Base-by-base conservation (phyloP, 768 basidiomycete genomes). In the Hemileccinum impolitum region DNA sequence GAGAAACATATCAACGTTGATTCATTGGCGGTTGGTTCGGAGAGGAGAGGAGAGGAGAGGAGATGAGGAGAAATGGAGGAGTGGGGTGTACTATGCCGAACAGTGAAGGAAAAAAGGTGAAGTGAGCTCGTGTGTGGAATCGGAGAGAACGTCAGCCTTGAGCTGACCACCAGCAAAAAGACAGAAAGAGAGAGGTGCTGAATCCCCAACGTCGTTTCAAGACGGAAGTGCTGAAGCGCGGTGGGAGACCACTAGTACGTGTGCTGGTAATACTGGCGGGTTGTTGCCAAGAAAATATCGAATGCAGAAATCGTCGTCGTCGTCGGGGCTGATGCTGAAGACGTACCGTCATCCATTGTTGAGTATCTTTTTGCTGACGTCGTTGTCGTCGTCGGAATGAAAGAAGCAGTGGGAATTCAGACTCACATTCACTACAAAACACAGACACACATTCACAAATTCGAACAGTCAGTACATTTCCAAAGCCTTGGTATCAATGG, bases 271-370 rank as follows among this genome's bases (percentile, higher is more conserved):
- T 53, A 67, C 61, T 56, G 57, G 65, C 54, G 65, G 55, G 54
- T 45, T 53, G 59, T 64, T 57, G 68, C 65, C 68, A 62, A 71
- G 68, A 72, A 67, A 63, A 70, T 51, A 65, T 59, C 66, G 70
- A 71, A 67, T 63, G 69, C 59, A 74, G 71, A 71, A 70, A 68
- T 75, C 67, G 81, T 73, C 74, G 71, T 68, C 66, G 83, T 73
- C 70, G 82, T 72, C 75, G 84, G 75, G 72, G 82, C 73, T 79
- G 81, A 84, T 84, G 84, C 76, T 85, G 85, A 77, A 67, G 74
- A 87, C 85, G 85, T 87, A 87, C 85, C 85, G 82, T 87, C 76
- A 77, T 76, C 75, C 75, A 76, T 76, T 62, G 66, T 68, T 73
- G 74, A 57, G 42, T 58, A 45, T 48, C 51, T 63, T 67, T 65